Conservation (phyloP, 352 stramenopile genomes). For the Phytophthora palmivora region DNA sequence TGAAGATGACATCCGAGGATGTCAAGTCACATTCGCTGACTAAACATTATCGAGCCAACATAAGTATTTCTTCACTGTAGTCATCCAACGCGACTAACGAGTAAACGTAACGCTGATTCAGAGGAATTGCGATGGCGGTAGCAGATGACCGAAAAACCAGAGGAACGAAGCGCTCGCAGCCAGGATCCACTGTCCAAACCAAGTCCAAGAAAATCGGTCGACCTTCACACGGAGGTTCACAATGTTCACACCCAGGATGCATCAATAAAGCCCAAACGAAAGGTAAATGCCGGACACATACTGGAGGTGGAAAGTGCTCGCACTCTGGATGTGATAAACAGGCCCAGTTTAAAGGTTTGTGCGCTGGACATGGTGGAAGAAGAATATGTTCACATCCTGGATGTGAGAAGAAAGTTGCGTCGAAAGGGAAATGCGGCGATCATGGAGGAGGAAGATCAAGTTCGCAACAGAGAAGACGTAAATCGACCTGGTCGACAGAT, state of each 20-base stretch:
- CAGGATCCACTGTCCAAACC: not conserved
- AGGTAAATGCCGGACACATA: constrained; percentile 25
- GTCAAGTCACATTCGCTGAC: not conserved
- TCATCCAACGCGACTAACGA: not conserved
- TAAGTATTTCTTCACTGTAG: not conserved
- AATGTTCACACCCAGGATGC: constrained; percentile 9
- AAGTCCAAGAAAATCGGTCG: constrained; percentile 24
- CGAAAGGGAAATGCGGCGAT: constrained; percentile 21
- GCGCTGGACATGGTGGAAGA: constrained; percentile 20
- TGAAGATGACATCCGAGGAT: not conserved
- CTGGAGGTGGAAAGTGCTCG: constrained; percentile 13
- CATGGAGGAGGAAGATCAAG: constrained; percentile 16
- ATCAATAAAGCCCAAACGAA: constrained; percentile 23
- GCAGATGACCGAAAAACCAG: not conserved
- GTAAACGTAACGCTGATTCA: not conserved
- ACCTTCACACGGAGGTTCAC: constrained; percentile 5
- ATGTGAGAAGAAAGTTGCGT: constrained; percentile 22
- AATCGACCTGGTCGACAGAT: not conserved
- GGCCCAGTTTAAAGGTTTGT: constrained; percentile 26
- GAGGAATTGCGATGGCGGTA: constrained; percentile 1
- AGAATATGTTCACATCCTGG: constrained; percentile 17
- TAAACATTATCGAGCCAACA: not conserved
- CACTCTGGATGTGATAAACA: constrained; percentile 21
- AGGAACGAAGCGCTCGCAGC: constrained; percentile 7
- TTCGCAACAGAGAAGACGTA: not conserved